Evolutionary conservation across 2,329 filamentous ascomycete genomes (phyloP).

Genomic region (Penicillium sp.): DNA sequence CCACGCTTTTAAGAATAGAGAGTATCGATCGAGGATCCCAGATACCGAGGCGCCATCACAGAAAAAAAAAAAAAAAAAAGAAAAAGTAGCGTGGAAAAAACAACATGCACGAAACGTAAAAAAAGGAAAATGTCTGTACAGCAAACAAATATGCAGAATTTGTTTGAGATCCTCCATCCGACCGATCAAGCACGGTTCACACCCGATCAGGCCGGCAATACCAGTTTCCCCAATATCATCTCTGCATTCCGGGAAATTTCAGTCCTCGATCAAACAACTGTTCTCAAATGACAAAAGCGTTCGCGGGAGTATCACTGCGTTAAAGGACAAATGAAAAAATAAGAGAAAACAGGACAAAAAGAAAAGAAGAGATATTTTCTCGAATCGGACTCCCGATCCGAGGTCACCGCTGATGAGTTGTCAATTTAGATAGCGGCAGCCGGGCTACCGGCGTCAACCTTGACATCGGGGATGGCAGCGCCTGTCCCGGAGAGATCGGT

Average conservation of each 20-base stretch:
- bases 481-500: conserved; percentile 79
- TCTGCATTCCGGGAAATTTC: conserved; percentile 6
- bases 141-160: conserved; percentile 29
- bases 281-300: conserved; percentile 12
- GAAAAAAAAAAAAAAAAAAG: conserved; percentile 23
- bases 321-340: conserved; percentile 10
- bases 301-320: conserved; percentile 18
- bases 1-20: conserved; percentile 24
- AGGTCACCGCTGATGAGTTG: background rate
- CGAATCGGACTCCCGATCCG: background rate
- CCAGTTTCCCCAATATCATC: conserved; percentile 2
- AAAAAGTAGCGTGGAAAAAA: conserved; percentile 3
- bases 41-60: conserved; percentile 27
- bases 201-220: background rate
- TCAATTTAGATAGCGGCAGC: conserved; percentile 30
- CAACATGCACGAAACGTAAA: conserved; percentile 4
- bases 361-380: background rate
- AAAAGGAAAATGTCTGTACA: conserved; percentile 30
- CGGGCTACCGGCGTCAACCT: conserved; percentile 48
- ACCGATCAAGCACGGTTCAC: background rate
- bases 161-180: conserved; percentile 20
- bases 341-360: background rate
- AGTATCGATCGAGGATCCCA: conserved; percentile 30
- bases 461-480: conserved; percentile 65
- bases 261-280: conserved; percentile 27